phyloP scores from a whole-genome alignment of 73 alveolate species.

The Symbiodinium natans region DNA sequence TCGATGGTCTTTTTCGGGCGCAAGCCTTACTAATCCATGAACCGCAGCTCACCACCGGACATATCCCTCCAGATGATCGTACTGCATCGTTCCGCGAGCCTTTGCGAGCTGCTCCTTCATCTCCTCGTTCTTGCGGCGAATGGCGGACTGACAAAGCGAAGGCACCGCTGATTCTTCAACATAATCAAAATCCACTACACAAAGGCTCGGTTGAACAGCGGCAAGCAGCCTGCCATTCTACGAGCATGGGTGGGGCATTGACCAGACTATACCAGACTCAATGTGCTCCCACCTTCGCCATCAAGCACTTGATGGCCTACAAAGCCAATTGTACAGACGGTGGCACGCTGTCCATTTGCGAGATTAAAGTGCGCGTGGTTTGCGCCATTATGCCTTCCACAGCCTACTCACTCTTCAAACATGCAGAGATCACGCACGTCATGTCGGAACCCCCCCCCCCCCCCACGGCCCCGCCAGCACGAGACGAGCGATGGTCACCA shows the following conservation, averaged over 20 bases:
- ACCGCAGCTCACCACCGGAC: too few species aligned
- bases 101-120: conserved; percentile 51
- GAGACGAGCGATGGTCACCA: conserved; percentile 71
- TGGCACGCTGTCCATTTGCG: neutral
- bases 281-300: conserved; percentile 42
- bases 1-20: too few species aligned
- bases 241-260: too few species aligned
- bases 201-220: too few species aligned
- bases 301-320: conserved; percentile 39
- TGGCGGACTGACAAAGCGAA: conserved; percentile 17
- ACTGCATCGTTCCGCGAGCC: conserved; percentile 17
- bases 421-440: too few species aligned
- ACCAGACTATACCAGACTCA: too few species aligned
- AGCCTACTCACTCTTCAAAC: neutral
- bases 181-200: too few species aligned
- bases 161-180: neutral
- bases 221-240: too few species aligned
- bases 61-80: too few species aligned
- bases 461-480: neutral
- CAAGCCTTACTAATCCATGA: too few species aligned
- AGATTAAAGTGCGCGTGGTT: neutral
- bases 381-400: neutral
- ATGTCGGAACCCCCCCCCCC: too few species aligned
- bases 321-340: neutral
- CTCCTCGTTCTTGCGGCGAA: conserved; percentile 60